These are phyloP conservation scores for Pestalotiopsis sp. DNA, from an alignment of 2,329 filamentous ascomycete species.

Conservation along the genomic window DNA sequence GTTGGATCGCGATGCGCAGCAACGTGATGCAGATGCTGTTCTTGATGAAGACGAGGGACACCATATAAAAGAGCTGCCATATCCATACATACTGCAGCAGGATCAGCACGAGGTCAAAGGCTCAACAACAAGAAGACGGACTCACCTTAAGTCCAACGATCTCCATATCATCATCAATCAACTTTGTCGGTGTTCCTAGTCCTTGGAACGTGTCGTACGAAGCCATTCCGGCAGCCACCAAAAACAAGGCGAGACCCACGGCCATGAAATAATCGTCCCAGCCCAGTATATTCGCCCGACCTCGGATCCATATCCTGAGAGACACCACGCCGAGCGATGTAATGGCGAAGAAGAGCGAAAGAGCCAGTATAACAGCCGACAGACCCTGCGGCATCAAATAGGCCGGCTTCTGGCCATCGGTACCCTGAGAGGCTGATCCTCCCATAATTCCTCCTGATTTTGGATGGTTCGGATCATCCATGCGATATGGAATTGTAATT, in stretches of 20 bases:
- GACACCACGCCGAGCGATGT: neutral
- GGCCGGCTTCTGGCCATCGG: neutral
- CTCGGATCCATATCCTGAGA: slow-evolving; percentile 8
- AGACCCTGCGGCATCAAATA: slow-evolving; percentile 3
- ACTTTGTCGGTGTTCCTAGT: neutral
- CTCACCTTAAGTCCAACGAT: slow-evolving; percentile 3
- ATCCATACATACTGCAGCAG: slow-evolving; percentile 8
- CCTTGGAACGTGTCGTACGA: slow-evolving; percentile 10
- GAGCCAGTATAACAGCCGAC: neutral
- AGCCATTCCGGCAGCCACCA: slow-evolving; percentile 4
- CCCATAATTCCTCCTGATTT: neutral
- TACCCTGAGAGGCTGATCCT: neutral
- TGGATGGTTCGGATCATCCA: neutral
- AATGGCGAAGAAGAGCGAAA: slow-evolving; percentile 8
- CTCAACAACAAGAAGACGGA: neutral
- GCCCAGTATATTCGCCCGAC: slow-evolving; percentile 2
- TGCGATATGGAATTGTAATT: neutral
- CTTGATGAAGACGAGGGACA: slow-evolving; percentile 10
- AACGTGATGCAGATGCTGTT: slow-evolving; percentile 13
- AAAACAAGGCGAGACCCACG: neutral
- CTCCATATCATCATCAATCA: neutral
- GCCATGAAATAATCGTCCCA: slow-evolving; percentile 7
- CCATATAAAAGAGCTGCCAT: slow-evolving; percentile 13
- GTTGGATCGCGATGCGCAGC: slow-evolving; percentile 12
- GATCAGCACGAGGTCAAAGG: neutral